Percentiles rank a stretch among this genome's conserved stretches.
phyloP scores from a whole-genome alignment of 768 basidiomycete genomes.

The Suillus subluteus region DNA sequence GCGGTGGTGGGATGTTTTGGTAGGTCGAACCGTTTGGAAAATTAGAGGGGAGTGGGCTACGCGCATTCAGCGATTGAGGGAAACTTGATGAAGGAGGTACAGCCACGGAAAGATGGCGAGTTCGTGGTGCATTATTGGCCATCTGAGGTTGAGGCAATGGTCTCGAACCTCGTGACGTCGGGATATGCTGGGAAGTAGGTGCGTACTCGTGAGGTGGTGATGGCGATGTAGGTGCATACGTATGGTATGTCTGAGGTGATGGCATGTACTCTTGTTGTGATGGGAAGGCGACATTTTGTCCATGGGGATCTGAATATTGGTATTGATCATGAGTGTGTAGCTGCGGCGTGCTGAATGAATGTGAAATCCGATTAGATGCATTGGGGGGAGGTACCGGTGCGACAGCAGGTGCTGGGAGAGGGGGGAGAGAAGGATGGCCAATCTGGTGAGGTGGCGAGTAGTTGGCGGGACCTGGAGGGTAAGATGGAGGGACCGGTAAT shows the following conservation, averaged over 20 bases:
- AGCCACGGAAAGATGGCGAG: slow-evolving; percentile 34
- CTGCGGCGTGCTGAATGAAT: slow-evolving; percentile 34
- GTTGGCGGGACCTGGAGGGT: slow-evolving; percentile 19
- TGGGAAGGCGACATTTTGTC: slow-evolving; percentile 28
- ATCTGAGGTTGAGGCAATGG: slow-evolving; percentile 33
- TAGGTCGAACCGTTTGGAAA: slow-evolving; percentile 23
- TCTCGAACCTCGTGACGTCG: slow-evolving; percentile 26
- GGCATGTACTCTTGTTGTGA: slow-evolving; percentile 31
- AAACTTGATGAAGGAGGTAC: slow-evolving; percentile 35
- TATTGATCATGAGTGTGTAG: slow-evolving; percentile 26
- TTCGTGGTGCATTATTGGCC: slow-evolving; percentile 30
- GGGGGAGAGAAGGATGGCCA: slow-evolving; percentile 19
- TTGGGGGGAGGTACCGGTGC: slow-evolving; percentile 21
- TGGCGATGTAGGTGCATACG: slow-evolving; percentile 21
- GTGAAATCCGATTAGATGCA: slow-evolving; percentile 26
- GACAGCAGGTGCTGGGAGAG: slow-evolving; percentile 15
- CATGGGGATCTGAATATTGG: slow-evolving; percentile 26
- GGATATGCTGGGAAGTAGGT: slow-evolving; percentile 10
- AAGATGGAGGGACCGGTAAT: slow-evolving; percentile 29
- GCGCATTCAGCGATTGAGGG: slow-evolving; percentile 27
- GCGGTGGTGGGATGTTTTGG: slow-evolving; percentile 19
- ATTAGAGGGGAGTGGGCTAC: slow-evolving; percentile 13
- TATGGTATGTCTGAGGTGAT: slow-evolving; percentile 28
- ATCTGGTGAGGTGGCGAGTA: slow-evolving; percentile 26
- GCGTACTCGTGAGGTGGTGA: slow-evolving; percentile 30